phyloP scores from a whole-genome alignment of 768 basidiomycete genomes.

The Paxillus rubicundulus region DNA sequence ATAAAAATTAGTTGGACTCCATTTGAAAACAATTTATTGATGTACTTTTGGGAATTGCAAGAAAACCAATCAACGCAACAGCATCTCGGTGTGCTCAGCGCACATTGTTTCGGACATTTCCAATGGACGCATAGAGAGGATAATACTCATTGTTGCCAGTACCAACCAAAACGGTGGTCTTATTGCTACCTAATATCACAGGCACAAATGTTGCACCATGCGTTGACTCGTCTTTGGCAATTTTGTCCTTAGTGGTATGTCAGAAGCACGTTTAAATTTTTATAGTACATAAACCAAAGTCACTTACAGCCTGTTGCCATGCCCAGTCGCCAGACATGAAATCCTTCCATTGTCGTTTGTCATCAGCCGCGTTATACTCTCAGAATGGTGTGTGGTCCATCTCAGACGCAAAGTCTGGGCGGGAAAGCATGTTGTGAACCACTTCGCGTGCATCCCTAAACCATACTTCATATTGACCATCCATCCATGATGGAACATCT shows the following conservation, averaged over 20 bases:
- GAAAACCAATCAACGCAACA: constrained; percentile 15
- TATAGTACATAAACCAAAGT: no score
- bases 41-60: constrained; percentile 31
- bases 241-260: constrained; percentile 31
- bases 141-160: constrained; percentile 11
- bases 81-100: constrained; percentile 4
- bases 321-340: background rate
- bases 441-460: no score
- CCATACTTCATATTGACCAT: no score
- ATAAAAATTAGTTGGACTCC: no score
- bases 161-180: constrained; percentile 9
- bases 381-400: no score
- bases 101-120: constrained; percentile 9
- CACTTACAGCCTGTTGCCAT: background rate
- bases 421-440: no score
- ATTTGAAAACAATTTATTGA: no score
- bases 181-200: constrained; percentile 9
- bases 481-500: no score
- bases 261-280: background rate
- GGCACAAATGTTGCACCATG: constrained; percentile 13
- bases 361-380: background rate
- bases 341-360: background rate
- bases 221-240: constrained; percentile 10
- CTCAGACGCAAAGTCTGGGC: no score
- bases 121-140: constrained; percentile 12